phyloP scores from a whole-genome alignment of 257 asterid species.

The Paraleonurus japonicus region DNA sequence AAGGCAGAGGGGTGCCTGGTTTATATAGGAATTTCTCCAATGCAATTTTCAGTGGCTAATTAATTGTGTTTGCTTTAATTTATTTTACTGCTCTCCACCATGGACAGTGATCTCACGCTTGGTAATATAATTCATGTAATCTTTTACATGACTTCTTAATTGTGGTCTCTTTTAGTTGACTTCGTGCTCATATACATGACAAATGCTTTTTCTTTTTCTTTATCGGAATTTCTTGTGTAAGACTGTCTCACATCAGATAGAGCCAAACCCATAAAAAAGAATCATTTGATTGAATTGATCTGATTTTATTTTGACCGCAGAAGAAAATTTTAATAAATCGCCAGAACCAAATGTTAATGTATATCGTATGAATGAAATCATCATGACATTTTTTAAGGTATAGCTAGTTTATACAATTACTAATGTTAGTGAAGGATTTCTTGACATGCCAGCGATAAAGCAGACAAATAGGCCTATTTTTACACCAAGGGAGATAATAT shows the following conservation, averaged over 20 bases:
- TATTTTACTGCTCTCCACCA: neutral
- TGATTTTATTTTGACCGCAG: too few relatives aligned
- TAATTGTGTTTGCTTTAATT: neutral
- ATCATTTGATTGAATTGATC: neutral
- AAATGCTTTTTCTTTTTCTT: neutral
- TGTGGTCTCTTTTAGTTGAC: neutral
- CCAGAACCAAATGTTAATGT: too few relatives aligned
- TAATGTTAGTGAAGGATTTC: neutral
- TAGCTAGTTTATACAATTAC: neutral
- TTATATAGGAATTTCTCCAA: conserved; percentile 17
- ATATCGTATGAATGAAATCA: neutral
- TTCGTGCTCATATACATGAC: neutral
- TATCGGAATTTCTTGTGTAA: too few relatives aligned
- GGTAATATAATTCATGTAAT: conserved; percentile 4
- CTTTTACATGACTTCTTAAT: neutral
- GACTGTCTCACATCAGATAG: too few relatives aligned
- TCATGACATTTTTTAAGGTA: neutral
- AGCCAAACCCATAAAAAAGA: neutral
- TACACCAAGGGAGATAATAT: neutral
- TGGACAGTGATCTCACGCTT: neutral
- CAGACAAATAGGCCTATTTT: neutral
- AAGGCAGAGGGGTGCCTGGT: neutral
- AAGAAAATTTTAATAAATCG: too few relatives aligned
- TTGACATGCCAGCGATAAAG: neutral
- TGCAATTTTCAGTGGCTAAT: neutral